Base-by-base conservation (phyloP, 1,284 basidiomycete genomes). In the Ustilago curta region DNA sequence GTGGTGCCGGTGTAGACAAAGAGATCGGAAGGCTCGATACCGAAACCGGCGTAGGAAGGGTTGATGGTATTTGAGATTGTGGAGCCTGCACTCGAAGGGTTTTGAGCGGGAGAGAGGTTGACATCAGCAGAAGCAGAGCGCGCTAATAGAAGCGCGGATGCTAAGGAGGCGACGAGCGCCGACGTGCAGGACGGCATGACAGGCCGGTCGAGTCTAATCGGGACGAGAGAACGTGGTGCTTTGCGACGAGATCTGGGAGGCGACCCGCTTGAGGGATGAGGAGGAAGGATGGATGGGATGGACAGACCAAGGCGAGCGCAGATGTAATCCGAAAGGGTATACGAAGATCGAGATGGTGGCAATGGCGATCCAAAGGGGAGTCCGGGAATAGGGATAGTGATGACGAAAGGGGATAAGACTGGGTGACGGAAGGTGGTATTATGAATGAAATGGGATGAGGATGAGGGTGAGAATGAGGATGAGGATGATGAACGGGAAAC, bases 1-100 rank as follows among this genome's bases (percentile, higher is more conserved):
- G 50, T 43, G 8, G 60, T 63, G 18, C 77, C 78, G 19, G 78
- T 78, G 58, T 67, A 80, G 50, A 75, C 47, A 29, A 71, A 59
- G 16, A 80, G 57, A 57, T 76, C 76, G 21, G 77, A 55, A 2
- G 78, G 78, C 54, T 80, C 78, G 65, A 80, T 80, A 48, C 78
- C 78, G 55, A 80, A 69, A 16, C 78, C 78, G 11, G 66, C 75
- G 40, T 66, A 80, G 27, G 76, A 74, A 35, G 78, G 74, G 52
- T 54, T 73, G 58, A 80, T 67, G 35, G 56, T 63, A 29, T 60
- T 56, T 16, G 78, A 80, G 40, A 80, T 48, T 40, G 66, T 54
- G 19, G 56, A 59, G 27, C 64, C 64, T 39, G 73, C 73, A 11
- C 47, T 42, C 19, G 59, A 12, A 9, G 50, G 52, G 19, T 40